Evolutionary conservation across 768 basidiomycete genomes (phyloP).

Genomic region (Daedaleopsis sinensis): DNA sequence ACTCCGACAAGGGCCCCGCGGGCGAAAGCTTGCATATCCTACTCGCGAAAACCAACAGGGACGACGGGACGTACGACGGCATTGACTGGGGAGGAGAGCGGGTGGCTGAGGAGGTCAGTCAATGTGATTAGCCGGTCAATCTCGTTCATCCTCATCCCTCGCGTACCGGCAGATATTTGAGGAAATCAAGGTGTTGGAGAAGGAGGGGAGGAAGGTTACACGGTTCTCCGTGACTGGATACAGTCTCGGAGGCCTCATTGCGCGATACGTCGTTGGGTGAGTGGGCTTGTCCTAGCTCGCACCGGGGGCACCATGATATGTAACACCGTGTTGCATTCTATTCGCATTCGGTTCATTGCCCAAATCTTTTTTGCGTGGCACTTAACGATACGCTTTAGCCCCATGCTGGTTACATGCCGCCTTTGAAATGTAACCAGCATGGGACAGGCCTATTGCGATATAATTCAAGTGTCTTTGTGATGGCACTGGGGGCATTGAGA

Average conservation of each 20-base stretch:
- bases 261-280: constrained; percentile 77
- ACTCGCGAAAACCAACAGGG: constrained; percentile 65
- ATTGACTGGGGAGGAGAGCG: constrained; percentile 86
- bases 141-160: no score
- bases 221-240: constrained; percentile 81
- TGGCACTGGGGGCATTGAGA: no score
- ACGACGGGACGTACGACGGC: constrained; percentile 77
- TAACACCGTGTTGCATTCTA: no score
- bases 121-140: background rate
- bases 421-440: no score
- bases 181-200: constrained; percentile 54
- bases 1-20: constrained; percentile 31
- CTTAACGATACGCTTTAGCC: no score
- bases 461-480: no score
- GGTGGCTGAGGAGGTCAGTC: constrained; percentile 72
- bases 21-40: constrained; percentile 60
- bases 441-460: no score
- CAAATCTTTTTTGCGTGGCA: no score
- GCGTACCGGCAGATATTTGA: constrained; percentile 49
- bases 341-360: no score
- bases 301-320: no score
- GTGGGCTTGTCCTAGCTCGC: constrained; percentile 25
- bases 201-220: constrained; percentile 58
- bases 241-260: constrained; percentile 78
- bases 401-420: no score